Conservation (phyloP, 352 stramenopile genomes). For the Blastocystis hominis region DNA sequence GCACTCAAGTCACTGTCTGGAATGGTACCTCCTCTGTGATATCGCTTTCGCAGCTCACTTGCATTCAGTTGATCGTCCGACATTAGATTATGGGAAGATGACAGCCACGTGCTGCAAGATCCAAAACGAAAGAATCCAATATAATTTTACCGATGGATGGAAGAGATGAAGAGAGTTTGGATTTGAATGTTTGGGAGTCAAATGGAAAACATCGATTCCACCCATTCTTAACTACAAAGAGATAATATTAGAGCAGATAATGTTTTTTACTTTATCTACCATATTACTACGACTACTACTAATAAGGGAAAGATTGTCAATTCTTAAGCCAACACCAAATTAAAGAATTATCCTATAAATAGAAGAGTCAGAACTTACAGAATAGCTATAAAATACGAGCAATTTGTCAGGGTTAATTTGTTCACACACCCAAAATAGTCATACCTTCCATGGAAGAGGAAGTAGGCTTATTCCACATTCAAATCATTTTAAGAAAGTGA, state of each 20-base stretch:
- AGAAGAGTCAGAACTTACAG: too few relatives aligned
- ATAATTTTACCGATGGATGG: neutral
- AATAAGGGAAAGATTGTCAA: too few relatives aligned
- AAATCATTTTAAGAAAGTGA: neutral
- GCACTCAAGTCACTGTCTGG: slow-evolving; percentile 48
- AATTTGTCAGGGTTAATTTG: too few relatives aligned
- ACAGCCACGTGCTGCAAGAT: slow-evolving; percentile 17
- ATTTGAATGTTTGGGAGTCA: neutral
- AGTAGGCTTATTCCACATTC: neutral
- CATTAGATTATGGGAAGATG: neutral
- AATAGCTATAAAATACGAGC: too few relatives aligned
- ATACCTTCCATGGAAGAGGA: neutral
- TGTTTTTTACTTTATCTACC: too few relatives aligned
- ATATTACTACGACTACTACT: too few relatives aligned
- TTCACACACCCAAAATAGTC: neutral
- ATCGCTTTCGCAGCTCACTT: slow-evolving; percentile 42
- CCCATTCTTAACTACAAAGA: too few relatives aligned
- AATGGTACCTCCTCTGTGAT: slow-evolving; percentile 45
- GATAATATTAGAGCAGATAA: too few relatives aligned
- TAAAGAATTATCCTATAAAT: too few relatives aligned
- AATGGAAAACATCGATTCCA: neutral
- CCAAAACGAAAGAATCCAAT: neutral
- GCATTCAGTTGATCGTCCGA: slow-evolving; percentile 35
- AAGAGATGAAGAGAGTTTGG: neutral
- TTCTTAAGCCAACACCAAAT: too few relatives aligned